Evolutionary conservation across 768 basidiomycete genomes (phyloP), one percentile per base, ranked within the genome.

Genomic region (Macrocybe gigantea): DNA sequence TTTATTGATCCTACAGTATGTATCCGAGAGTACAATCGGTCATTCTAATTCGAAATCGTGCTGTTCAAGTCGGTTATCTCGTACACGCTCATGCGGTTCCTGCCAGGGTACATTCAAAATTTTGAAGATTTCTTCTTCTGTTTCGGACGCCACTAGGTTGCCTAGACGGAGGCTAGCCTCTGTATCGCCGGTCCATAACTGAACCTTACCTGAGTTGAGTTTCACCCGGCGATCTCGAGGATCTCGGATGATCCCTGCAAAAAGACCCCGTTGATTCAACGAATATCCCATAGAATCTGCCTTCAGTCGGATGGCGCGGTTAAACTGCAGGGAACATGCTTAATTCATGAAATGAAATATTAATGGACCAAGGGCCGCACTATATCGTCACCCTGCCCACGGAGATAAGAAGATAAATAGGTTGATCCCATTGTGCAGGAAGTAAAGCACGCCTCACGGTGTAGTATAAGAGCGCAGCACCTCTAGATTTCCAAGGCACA

Each of bases 381-480:
- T 45, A 95, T 89, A 57, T 94, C 90, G 58, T 95, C 93, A 2
- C 93, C 93, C 83, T 85, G 22, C 22, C 22, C 22, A 22, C 22
- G 22, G 22, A 54, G 30, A 47, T 53, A 10, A 14, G 40, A 41
- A n/a, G 5, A 39, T 32, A 7, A 13, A 33, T 46, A 45, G 44
- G 42, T 10, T 38, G 40, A 32, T 37, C 39, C 41, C 38, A 33
- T 48, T 11, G 31, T 29, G 38, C 12, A 29, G 45, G 13, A 48
- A 29, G n/a, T 44, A 8, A 33, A 41, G 34, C 9, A 40, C 30
- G 37, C 65, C 77, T 57, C 52, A 85, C 90, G 1, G 93, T 95
- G 60, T 92, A 96, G 63, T 96, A 96, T n/a, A 96, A 66, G 44
- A 93, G 64, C 0, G 93, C 92, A 1, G 87, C 93, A 0, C 93